Conservation (phyloP, 108 stramenopile genomes). For the Epithemia pelagica region DNA sequence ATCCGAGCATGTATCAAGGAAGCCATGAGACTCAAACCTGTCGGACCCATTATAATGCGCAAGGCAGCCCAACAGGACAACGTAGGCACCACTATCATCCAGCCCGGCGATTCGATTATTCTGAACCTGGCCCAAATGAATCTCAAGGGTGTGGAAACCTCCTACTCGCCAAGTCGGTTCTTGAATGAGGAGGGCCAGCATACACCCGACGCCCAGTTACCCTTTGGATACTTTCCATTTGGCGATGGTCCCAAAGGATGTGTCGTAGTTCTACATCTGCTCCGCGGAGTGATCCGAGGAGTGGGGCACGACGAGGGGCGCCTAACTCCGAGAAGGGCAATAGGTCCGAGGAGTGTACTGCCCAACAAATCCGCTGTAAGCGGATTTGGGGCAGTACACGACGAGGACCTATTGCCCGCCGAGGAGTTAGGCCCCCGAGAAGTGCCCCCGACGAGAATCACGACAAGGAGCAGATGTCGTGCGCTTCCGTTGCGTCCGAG, state of each 20-base stretch:
- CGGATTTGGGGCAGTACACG: too few species aligned
- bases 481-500: too few species aligned
- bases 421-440: too few species aligned
- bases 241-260: constrained; percentile 12
- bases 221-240: constrained; percentile 2
- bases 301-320: too few species aligned
- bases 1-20: neutral
- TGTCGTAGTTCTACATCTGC: too few species aligned
- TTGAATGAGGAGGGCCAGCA: neutral
- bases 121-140: constrained; percentile 10
- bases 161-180: neutral
- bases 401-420: too few species aligned
- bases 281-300: too few species aligned
- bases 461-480: too few species aligned
- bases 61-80: neutral
- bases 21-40: constrained; percentile 7
- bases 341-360: too few species aligned
- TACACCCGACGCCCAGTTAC: neutral
- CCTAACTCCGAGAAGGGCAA: too few species aligned
- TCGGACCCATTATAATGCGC: constrained; percentile 6
- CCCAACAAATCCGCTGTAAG: too few species aligned
- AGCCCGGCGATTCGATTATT: neutral
- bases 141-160: neutral
- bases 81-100: neutral
- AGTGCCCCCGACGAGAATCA: too few species aligned